Base-by-base conservation (phyloP, 2,329 filamentous ascomycete species). In the Verticillium tricorpus region DNA sequence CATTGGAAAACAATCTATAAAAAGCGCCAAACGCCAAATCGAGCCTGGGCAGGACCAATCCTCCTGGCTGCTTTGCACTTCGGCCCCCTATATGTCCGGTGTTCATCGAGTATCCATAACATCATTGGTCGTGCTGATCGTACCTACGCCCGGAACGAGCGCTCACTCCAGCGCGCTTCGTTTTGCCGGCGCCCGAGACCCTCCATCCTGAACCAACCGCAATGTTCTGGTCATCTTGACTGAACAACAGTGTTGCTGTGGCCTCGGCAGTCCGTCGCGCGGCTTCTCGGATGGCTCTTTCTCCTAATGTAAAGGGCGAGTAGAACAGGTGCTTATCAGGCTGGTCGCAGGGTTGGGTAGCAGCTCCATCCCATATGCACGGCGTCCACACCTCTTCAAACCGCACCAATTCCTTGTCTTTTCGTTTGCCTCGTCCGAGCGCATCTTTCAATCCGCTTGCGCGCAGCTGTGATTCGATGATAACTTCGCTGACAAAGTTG, bases 251-350 rank as follows among this genome's bases (percentile, higher is more conserved):
- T 58, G 56, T 65, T 25, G 69, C 64, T 32, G 56, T 67, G 17
- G 50, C 62, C 19, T 40, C 14, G 6, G 56, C 35, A 8, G 19
- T 37, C 15, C 34, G n/a, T 31, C 34, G 59, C 14, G 65, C 64
- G 17, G 62, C 58, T 58, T 66, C 54, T n/a, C 60, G 54, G 45
- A 64, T 59, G 14, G 74, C 74, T n/a, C 72, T 68, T 61, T 74
- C 71, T 37, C 68, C 69, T 6, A 85, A 70, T 0, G 75, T 80
- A 52, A 84, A 84, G 0, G 76, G 73, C 57, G 82, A 81, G 69
- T 79, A 81, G 69, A 85, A 86, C 2, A 87, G 72, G 63, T 83
- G 80, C 14, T 79, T 73, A 15, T 79, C 71, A 1, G 80, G 80
- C 3, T 70, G 67, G 2, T 76, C 70, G 67, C 84, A 86, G 3